Conservation (phyloP, 2,329 filamentous ascomycete genomes). For the Xylariaceae sp. region DNA sequence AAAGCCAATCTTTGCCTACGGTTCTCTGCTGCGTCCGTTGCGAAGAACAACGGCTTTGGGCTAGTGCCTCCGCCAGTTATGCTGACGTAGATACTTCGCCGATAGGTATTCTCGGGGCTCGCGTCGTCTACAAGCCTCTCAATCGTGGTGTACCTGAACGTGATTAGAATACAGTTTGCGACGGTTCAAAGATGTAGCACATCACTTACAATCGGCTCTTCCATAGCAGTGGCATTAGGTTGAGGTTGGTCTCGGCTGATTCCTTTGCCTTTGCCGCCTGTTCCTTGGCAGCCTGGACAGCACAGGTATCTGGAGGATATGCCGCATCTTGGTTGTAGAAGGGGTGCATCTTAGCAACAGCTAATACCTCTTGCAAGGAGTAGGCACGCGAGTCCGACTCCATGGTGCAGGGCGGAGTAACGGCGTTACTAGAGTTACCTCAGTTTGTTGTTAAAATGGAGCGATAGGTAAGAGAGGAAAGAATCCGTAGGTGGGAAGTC, state of each 20-base stretch:
- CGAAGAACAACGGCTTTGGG: slow-evolving; percentile 37
- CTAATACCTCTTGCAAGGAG: slow-evolving; percentile 32
- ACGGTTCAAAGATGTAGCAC: background rate
- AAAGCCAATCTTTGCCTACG: slow-evolving; percentile 37
- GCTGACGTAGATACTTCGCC: slow-evolving; percentile 38
- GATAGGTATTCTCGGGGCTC: slow-evolving; percentile 35
- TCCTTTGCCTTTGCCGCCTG: background rate
- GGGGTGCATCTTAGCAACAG: slow-evolving; percentile 35
- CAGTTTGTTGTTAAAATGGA: no score
- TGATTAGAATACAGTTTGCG: background rate
- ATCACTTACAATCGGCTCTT: slow-evolving; percentile 15
- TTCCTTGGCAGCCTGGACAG: slow-evolving; percentile 11
- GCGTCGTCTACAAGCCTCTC: slow-evolving; percentile 36
- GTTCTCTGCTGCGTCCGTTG: slow-evolving; percentile 39
- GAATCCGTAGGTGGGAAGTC: no score
- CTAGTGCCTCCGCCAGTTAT: slow-evolving; percentile 39
- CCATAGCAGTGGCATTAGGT: slow-evolving; percentile 11
- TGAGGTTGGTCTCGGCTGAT: background rate
- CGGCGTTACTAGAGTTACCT: background rate
- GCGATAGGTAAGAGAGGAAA: no score
- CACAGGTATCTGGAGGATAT: slow-evolving; percentile 31
- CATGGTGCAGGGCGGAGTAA: background rate
- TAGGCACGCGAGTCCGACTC: slow-evolving; percentile 14
- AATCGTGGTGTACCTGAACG: slow-evolving; percentile 34
- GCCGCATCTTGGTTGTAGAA: slow-evolving; percentile 32